These are phyloP conservation scores for Clavaria fumosa DNA, from an alignment of 768 basidiomycete genomes.

Conservation along the genomic window DNA sequence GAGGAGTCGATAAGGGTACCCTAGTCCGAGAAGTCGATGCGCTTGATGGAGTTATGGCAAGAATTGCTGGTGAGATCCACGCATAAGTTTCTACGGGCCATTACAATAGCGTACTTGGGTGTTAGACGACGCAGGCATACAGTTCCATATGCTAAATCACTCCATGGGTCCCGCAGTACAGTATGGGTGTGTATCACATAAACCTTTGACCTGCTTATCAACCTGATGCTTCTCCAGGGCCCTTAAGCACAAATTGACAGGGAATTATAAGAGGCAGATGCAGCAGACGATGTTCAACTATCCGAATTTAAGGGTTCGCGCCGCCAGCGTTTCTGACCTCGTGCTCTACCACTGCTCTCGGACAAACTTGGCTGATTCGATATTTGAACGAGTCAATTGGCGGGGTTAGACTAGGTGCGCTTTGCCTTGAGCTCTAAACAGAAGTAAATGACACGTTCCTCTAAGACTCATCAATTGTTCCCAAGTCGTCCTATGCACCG, in stretches of 20 bases:
- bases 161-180: constrained; percentile 80
- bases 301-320: constrained; percentile 49
- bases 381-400: no score
- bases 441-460: no score
- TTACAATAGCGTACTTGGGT: neutral
- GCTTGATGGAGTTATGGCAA: constrained; percentile 74
- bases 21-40: constrained; percentile 87
- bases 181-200: constrained; percentile 55
- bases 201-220: neutral
- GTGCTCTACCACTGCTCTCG: constrained; percentile 46
- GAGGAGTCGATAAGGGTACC: constrained; percentile 85
- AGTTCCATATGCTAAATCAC: constrained; percentile 74
- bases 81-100: neutral
- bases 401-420: no score
- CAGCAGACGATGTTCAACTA: constrained; percentile 52
- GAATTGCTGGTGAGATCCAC: constrained; percentile 49
- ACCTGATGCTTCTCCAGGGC: constrained; percentile 34
- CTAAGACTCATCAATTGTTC: constrained; percentile 61
- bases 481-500: constrained; percentile 78
- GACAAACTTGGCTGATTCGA: no score
- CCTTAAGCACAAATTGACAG: constrained; percentile 83
- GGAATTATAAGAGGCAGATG: constrained; percentile 70
- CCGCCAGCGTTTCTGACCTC: constrained; percentile 69
- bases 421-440: no score
- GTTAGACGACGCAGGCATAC: constrained; percentile 74